Base-by-base conservation (phyloP, 2,329 filamentous ascomycete genomes). In the Penicillium griseofulvum region DNA sequence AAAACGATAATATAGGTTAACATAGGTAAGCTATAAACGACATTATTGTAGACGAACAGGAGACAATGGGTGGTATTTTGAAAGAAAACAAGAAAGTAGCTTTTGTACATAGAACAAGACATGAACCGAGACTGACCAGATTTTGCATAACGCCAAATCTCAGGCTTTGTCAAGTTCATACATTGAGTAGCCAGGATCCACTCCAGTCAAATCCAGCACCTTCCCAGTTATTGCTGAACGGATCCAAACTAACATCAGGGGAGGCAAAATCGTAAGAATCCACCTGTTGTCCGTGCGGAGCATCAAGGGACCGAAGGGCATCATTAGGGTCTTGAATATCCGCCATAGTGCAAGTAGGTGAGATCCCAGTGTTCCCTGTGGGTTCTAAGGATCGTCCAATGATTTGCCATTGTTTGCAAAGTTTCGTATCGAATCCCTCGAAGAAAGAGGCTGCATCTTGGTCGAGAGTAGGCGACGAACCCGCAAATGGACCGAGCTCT, bases 171-270 rank as follows among this genome's bases (percentile, higher is more conserved):
- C 12, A 5, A 8, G 2, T 29, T 56, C 38, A 66, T 29, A 65
- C 22, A 57, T 62, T 65, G 8, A 66, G 58, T 14, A 65, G 33
- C 64, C 63, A 66, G 6, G 64, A 65, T 10, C 64, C 63, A 55
- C 62, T 65, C 64, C 64, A 66, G 43, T 66, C 64, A 54, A 66
- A 65, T 4, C 63, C 64, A 12, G 63, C 59, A 1, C 64, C 64
- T 53, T 66, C 64, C 64, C 64, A 66, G 31, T 53, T 61, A 33
- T 57, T 64, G 8, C 53, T 56, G 26, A 65, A 65, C 5, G 54
- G 45, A 11, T 65, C 63, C 44, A 65, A 24, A 34, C 52, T 54
- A 12, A 53, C 54, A 49, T 65, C 57, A 31, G 64, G 53, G n/a
- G 57, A 47, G 3, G 59, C 52, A 19, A 61, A 49, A 29, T 54